Base-by-base conservation (phyloP, 352 stramenopile genomes). In the Phytophthora colocasiae region DNA sequence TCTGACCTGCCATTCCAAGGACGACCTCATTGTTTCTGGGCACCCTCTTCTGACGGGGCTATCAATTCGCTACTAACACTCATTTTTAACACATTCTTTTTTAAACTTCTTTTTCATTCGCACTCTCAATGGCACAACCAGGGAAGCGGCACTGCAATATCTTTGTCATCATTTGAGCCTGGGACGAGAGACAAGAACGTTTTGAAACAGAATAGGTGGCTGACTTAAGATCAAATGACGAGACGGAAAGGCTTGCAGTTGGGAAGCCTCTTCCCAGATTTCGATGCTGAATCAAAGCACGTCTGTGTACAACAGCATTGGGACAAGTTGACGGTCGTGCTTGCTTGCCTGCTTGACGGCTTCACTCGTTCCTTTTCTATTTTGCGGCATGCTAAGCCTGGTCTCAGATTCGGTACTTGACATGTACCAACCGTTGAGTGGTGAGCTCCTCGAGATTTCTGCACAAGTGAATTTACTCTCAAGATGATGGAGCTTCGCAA, bases 31-130 rank as follows among this genome's bases (percentile, higher is more conserved):
- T 29, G 71, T 92, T 14, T 78, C 71, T 0, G 87, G 87, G 1
- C 85, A 95, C 34, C 85, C 87, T 24, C 54, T 92, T 41, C 59
- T 93, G 12, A 95, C 85, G 6, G 87, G 87, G 0, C 70, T 95
- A 17, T 93, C 80, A 0, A 70, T 92, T 63, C 85, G 86, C 22
- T 90, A 89, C 46, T 92, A 61, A 65, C 22, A 22, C 22, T 22
- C 6, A 34, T 34, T 34, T 11, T 9, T 34, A 9, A 34, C 29
- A 34, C 5, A 11, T 34, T 34, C 3, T 9, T 32, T 32, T 22
- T 22, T 22, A 22, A 22, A 22, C 22, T 1, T 22, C 22, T 22
- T 22, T 22, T 0, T 22, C 22, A 2, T 22, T 22, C 22, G 22
- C 19, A 22, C 29, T 34, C 29, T 9, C 31, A 8, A 34, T 34